Evolutionary conservation across 129 eudicot species (phyloP), one percentile per base, ranked within the genome.

Genomic region (Centella asiatica): DNA sequence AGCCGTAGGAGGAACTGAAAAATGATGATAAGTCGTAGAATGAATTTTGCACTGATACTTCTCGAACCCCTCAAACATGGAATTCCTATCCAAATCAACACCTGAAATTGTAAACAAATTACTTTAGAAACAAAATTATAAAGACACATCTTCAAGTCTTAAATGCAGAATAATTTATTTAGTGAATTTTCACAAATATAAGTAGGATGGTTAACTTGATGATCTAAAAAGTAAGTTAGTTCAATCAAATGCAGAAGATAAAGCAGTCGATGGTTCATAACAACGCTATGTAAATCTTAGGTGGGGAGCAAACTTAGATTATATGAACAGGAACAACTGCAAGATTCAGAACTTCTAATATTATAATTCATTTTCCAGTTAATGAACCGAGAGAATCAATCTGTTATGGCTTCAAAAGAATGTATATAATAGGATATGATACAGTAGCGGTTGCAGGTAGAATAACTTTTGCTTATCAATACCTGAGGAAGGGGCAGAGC

Each of bases 401-500:
- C 42, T 13, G 12, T 37, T 10, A 37, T 7, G 8, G 12, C 42
- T 13, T n/a, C 42, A 37, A 37, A 37, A 37, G 12, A 37, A 37
- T 44, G 13, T n/a, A 44, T 8, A 44, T 13, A 17, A 12, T 12
- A 8, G 2, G 48, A 44, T 11, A 44, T 15, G 48, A 44, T 18
- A 44, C 13, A 44, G 48, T 44, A 40, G 4, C 5, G n/a, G 15
- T 44, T 44, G 20, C 7, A 49, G 2, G 4, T 17, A 23, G 55
- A 1, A 57, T 48, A 53, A 51, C 11, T 64, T 59, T 64, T 40
- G 28, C 40, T 29, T 29, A 40, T 17, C 60, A 22, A 23, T 65
- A 85, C 96, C 96, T 89, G 95, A 14, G 95, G 97, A 55, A 89
- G 78, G 36, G 97, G 97, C 18, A 89, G 79, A 50, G 90, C 84